Conservation (phyloP, 2,329 filamentous ascomycete genomes). For the Colletotrichum simmondsii region DNA sequence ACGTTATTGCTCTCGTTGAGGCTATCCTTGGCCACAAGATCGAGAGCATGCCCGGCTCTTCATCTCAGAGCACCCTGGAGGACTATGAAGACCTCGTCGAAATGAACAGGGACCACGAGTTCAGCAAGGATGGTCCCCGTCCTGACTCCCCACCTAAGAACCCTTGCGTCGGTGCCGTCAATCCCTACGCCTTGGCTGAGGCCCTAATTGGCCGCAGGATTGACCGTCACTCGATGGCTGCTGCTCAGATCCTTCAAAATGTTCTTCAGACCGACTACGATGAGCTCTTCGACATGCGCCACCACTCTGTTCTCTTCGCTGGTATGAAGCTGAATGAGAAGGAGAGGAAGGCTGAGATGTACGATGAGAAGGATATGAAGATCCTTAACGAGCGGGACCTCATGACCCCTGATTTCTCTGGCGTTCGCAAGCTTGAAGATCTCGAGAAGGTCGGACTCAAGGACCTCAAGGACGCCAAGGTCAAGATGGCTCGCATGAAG, state of each 20-base stretch:
- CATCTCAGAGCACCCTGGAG: constrained; percentile 40
- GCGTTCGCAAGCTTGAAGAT: constrained; percentile 49
- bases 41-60: constrained; percentile 38
- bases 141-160: constrained; percentile 52
- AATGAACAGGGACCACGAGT: constrained; percentile 37
- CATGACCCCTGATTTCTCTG: constrained; percentile 54
- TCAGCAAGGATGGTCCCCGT: constrained; percentile 38
- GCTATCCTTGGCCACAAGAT: constrained; percentile 49
- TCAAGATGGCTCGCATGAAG: constrained; percentile 54
- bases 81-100: constrained; percentile 49
- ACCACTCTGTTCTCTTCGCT: constrained; percentile 53
- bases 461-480: constrained; percentile 46
- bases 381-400: constrained; percentile 55
- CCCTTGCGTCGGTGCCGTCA: constrained; percentile 51
- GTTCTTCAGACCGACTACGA: constrained; percentile 59
- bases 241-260: constrained; percentile 50
- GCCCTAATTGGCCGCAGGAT: constrained; percentile 54
- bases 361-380: constrained; percentile 51
- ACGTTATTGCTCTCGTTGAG: constrained; percentile 46
- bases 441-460: constrained; percentile 53
- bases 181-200: constrained; percentile 57
- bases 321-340: constrained; percentile 53
- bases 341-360: constrained; percentile 48
- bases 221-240: constrained; percentile 47
- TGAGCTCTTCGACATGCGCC: constrained; percentile 58